Conservation (phyloP, 2,329 filamentous ascomycete species). For the Pezicula radicicola region DNA sequence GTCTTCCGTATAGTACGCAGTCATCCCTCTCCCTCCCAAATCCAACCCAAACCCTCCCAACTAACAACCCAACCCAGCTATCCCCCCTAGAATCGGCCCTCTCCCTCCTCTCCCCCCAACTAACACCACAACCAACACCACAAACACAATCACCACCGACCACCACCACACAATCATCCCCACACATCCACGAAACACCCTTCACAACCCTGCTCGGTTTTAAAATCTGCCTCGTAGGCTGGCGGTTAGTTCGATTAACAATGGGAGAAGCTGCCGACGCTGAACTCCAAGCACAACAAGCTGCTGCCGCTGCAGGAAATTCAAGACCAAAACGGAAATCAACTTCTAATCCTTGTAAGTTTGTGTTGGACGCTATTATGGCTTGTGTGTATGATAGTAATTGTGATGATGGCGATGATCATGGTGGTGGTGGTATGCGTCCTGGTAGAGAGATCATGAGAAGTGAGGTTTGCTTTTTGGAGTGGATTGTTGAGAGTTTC, state of each 20-base stretch:
- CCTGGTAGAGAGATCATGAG: neutral
- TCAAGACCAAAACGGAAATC: neutral
- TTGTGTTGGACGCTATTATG: constrained; percentile 8
- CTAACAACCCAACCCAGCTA: too few relatives aligned
- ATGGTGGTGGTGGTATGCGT: neutral
- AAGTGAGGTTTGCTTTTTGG: constrained; percentile 3
- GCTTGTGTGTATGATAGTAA: neutral
- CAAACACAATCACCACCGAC: neutral
- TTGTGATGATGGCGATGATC: neutral
- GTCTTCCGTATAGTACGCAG: constrained; percentile 6
- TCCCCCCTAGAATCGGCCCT: too few relatives aligned
- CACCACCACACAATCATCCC: neutral
- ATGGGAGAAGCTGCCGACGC: constrained; percentile 3
- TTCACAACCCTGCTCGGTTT: constrained; percentile 7
- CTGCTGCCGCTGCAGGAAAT: too few relatives aligned
- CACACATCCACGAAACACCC: constrained; percentile 2
- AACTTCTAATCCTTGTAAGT: constrained; percentile 6
- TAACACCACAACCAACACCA: too few relatives aligned
- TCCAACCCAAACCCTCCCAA: neutral
- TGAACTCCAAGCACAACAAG: neutral
- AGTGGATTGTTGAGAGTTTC: constrained; percentile 7
- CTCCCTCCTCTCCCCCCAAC: too few relatives aligned
- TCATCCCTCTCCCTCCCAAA: too few relatives aligned
- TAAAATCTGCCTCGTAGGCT: constrained; percentile 8
- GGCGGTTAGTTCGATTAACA: constrained; percentile 6